Base-by-base conservation (phyloP, 345 rosid genomes). In the Passiflora organensis region DNA sequence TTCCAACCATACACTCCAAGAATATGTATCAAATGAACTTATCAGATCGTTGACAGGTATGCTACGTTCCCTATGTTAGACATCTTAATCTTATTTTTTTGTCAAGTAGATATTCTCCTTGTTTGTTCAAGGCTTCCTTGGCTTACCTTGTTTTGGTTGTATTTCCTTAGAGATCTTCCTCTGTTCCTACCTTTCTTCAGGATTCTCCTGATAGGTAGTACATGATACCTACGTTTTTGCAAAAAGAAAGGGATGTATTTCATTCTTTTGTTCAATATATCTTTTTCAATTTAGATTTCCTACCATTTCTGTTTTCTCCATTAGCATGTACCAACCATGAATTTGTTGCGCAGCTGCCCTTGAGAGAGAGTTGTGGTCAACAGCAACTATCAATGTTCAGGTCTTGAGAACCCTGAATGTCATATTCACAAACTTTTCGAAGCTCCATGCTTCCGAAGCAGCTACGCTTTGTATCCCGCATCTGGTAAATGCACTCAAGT, bases 1-100 rank as follows among this genome's bases (percentile, higher is more conserved):
- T 69, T 81, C 94, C 55, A 90, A 90, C 73, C 95, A 90, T 77
- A 84, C 95, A 4, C 90, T 90, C 42, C 96, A 87, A 63, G 96
- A 85, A 71, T 87, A 85, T 25, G 97, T 83, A 49, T 91, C 97
- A 13, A 87, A 77, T 63, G 97, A 91, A 73, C 88, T 85, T 62
- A 77, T 91, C 70, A 68, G 91, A 74, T 83, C 91, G 53, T 66
- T 91, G 69, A 87, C 97, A 63, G 91, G 97, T 81, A 67, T 63
- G 47, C 52, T 68, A n/a, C 4, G 59, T 20, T 47, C 3, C 18
- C 19, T 50, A n/a, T n/a, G n/a, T n/a, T n/a, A n/a, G n/a, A n/a
- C n/a, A n/a, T n/a, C n/a, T n/a, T n/a, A n/a, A n/a, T n/a, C n/a
- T n/a, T n/a, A n/a, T n/a, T n/a, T n/a, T n/a, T n/a, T n/a, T n/a